A percentile compares a stretch with the other conserved stretches of the same genome.
Conservation (phyloP, 2,329 filamentous ascomycete species). For the Myriosclerotinia scirpicola region DNA sequence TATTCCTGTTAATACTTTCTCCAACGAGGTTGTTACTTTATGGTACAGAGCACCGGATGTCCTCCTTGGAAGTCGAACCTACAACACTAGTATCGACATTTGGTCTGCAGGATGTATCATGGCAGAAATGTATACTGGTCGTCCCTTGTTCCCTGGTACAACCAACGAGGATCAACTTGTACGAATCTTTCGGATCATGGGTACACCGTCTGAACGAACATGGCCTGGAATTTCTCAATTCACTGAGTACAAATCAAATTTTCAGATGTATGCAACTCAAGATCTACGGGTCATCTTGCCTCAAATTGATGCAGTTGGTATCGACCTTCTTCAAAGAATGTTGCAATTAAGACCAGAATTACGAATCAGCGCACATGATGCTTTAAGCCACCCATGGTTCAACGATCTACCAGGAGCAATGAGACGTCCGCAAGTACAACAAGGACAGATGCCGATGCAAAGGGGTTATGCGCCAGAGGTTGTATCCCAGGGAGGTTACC, state of each 20-base stretch:
- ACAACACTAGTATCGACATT: constrained; percentile 99
- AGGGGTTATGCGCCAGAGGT: constrained; percentile 12
- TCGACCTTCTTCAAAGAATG: constrained; percentile 87
- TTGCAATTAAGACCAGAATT: constrained; percentile 90
- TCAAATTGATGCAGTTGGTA: constrained; percentile 82
- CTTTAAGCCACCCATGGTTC: constrained; percentile 92
- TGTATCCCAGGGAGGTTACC: constrained; percentile 16
- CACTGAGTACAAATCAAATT: constrained; percentile 96
- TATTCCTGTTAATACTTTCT: constrained; percentile 97
- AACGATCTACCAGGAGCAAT: constrained; percentile 54
- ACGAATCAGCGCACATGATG: constrained; percentile 82
- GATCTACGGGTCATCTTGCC: constrained; percentile 84
- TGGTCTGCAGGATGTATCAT: constrained; percentile 99
- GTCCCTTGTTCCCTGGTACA: constrained; percentile 93
- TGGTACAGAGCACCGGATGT: constrained; percentile 99
- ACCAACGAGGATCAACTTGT: constrained; percentile 98
- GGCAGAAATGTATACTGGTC: constrained; percentile 98
- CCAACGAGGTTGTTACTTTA: constrained; percentile 94
- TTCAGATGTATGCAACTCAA: constrained; percentile 92
- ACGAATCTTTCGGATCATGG: constrained; percentile 98
- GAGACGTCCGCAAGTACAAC: constrained; percentile 33
- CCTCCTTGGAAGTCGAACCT: constrained; percentile 87
- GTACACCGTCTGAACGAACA: constrained; percentile 88
- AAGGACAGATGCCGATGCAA: constrained; percentile 26
- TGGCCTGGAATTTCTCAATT: constrained; percentile 96